These are phyloP conservation scores for Goffeauzyma gilvescens DNA, from an alignment of 768 basidiomycete species.

Conservation along the genomic window DNA sequence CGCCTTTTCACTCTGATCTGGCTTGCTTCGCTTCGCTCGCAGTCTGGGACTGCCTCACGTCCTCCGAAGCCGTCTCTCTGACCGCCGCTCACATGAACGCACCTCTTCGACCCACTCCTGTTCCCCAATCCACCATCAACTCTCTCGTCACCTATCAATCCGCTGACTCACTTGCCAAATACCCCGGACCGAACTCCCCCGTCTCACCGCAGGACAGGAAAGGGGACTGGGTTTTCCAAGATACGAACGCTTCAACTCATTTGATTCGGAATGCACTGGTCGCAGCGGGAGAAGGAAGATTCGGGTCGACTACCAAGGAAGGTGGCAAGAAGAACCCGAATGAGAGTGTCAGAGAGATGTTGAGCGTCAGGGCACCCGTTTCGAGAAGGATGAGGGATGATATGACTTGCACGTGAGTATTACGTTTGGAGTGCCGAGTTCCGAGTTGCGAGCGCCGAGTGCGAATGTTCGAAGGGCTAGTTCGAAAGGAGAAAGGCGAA, in stretches of 20 bases:
- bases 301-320: no score
- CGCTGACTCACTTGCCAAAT: conserved; percentile 1
- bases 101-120: conserved; percentile 16
- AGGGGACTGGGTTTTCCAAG: conserved; percentile 24
- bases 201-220: not conserved
- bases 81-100: no score
- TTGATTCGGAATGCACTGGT: conserved; percentile 27
- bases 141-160: conserved; percentile 5
- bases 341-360: no score
- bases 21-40: no score
- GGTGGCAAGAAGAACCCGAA: conserved; percentile 17
- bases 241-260: conserved; percentile 30
- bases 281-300: no score
- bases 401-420: no score
- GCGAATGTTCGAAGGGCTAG: no score
- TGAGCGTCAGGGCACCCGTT: no score
- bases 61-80: conserved; percentile 28
- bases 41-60: conserved; percentile 32
- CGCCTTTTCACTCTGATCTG: no score
- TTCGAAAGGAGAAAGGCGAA: no score
- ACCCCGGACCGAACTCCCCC: conserved; percentile 4
- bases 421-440: no score
- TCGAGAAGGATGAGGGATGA: conserved; percentile 30
- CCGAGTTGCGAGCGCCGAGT: no score
- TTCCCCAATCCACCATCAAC: conserved; percentile 18